Percentiles rank a stretch among this genome's conserved stretches.
Evolutionary conservation across 2,329 filamentous ascomycete species (phyloP).

Genomic region (Trichoderma aggressivum): DNA sequence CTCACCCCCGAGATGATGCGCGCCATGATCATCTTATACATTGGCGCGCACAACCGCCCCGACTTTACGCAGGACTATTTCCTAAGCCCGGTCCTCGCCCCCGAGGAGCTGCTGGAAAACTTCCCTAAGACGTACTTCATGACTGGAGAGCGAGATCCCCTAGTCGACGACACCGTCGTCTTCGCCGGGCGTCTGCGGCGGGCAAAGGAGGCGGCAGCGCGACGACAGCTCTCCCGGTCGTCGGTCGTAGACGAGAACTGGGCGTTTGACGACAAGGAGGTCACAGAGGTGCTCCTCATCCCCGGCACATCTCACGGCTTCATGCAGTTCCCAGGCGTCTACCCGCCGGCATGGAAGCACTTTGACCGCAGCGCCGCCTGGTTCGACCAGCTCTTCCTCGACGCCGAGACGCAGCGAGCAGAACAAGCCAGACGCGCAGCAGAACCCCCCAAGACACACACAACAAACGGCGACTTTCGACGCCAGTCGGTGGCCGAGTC

Average conservation of each 20-base stretch:
- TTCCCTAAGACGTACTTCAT: constrained; percentile 95
- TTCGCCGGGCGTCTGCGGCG: constrained; percentile 86
- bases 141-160: constrained; percentile 89
- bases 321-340: constrained; percentile 82
- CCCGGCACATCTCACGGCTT: constrained; percentile 93
- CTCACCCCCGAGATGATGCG: constrained; percentile 98
- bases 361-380: constrained; percentile 75
- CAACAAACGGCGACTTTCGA: constrained; percentile 22
- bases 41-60: constrained; percentile 87
- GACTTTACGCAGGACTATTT: constrained; percentile 91
- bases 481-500: constrained; percentile 48
- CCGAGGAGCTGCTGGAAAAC: constrained; percentile 74
- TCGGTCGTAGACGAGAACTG: constrained; percentile 16
- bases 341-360: constrained; percentile 86
- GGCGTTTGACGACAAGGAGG: constrained; percentile 38
- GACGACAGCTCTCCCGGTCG: constrained; percentile 18
- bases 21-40: constrained; percentile 97
- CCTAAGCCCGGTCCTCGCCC: constrained; percentile 84
- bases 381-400: constrained; percentile 74
- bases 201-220: constrained; percentile 58
- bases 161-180: constrained; percentile 96
- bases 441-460: constrained; percentile 4
- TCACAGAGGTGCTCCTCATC: constrained; percentile 73
- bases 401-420: constrained; percentile 42
- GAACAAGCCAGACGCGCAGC: constrained; percentile 22